Base-by-base conservation (phyloP, 805 yeast species). In the Candida easanensis region DNA sequence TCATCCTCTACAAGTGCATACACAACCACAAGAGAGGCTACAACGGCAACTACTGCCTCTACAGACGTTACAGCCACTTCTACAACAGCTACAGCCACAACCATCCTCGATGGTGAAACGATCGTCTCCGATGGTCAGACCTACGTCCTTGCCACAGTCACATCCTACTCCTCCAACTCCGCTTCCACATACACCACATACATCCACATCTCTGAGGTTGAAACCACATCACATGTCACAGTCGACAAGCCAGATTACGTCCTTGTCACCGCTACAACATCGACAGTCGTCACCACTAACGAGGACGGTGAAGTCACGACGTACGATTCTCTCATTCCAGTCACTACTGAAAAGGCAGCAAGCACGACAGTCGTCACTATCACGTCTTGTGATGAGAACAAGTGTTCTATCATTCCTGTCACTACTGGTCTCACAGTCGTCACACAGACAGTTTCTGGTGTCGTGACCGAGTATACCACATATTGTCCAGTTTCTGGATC, bases 401-500 rank as follows among this genome's bases (percentile, higher is more conserved):
- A 30, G 37, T 49, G 53, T 33, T 22, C 49, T 25, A 28, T 36
- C 13, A 28, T 42, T 23, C 44, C 50, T 28, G 49, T 46, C 26
- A 41, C 51, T 7, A 48, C 54, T 7, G 55, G 50, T 17, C 21
- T 33, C 4, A 43, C 53, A 18, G 48, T 44, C 4, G 44, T 43
- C 18, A 42, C 49, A 22, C 32, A 48, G 3, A 39, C 39, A 3
- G 36, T 33, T 8, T 32, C 28, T 14, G 46, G 42, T 23, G 39
- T 42, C 23, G 35, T 34, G 21, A 44, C 56, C 5, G 33, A 48
- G 59, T 71, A 54, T 58, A 63, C 62, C 42, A 61, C 57, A 47
- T 68, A 39, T 66, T 64, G 48, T 23, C 49, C 53, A 25, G 28
- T 48, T 27, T n/a, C 45, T 13, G 33, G 26, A 11, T 23, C 28